Evolutionary conservation across 2,329 filamentous ascomycete genomes (phyloP).

Genomic region (Trichoderma hamatum): DNA sequence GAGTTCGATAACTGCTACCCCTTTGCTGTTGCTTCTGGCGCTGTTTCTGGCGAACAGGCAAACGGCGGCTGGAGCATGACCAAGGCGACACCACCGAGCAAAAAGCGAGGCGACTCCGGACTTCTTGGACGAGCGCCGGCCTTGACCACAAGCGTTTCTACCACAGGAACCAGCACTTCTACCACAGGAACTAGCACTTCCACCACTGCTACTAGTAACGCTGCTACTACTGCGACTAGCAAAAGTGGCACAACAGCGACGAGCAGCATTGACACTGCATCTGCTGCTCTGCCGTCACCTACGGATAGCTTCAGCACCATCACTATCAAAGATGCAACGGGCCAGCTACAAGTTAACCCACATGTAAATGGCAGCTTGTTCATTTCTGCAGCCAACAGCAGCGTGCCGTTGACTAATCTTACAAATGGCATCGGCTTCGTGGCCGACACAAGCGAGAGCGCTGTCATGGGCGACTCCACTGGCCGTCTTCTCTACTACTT

Average conservation of each 20-base stretch:
- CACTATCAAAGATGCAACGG: conserved; percentile 1
- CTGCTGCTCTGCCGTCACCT: not conserved
- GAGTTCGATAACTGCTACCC: not conserved
- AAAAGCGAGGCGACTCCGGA: not conserved
- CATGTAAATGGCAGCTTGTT: conserved; percentile 15
- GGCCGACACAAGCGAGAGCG: not conserved
- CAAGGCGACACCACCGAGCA: not conserved
- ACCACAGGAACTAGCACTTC: no score
- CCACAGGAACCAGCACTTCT: no score
- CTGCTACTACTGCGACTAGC: not conserved
- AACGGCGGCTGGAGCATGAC: not conserved
- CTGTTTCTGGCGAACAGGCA: not conserved
- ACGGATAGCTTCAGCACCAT: not conserved
- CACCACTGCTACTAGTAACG: no score
- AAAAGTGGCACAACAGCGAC: not conserved
- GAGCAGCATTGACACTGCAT: not conserved
- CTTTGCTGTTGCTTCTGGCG: not conserved
- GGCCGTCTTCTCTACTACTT: conserved; percentile 11
- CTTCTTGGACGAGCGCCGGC: no score
- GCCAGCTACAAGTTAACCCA: not conserved
- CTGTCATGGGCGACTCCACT: not conserved
- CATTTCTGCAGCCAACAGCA: conserved; percentile 8
- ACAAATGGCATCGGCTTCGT: conserved; percentile 1
- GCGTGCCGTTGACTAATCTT: not conserved
- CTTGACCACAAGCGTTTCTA: no score